Evolutionary conservation across 768 basidiomycete genomes (phyloP), one percentile per base, ranked within the genome.

Genomic region (Mycena latifolia): DNA sequence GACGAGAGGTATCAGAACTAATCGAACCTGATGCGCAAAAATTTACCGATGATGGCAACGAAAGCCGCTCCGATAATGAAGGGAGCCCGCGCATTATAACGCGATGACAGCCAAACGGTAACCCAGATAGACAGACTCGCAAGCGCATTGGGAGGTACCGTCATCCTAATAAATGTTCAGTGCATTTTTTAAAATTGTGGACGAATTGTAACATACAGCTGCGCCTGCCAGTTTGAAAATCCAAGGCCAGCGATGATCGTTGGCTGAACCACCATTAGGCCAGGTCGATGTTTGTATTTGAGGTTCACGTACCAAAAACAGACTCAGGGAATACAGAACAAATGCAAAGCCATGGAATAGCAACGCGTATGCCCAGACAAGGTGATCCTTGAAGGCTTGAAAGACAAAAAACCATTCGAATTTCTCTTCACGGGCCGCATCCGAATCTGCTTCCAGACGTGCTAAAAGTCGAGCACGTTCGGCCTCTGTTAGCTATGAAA

Each of bases 301-400:
- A n/a, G n/a, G n/a, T n/a, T n/a, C n/a, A n/a, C n/a, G n/a, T n/a
- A n/a, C n/a, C 82, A 88, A 65, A 76, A 89, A 89, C 9, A 90
- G 75, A 73, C 85, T 87, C 66, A 88, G 71, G 18, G 87, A 86
- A 71, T 88, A 89, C 24, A 86, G 69, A 12, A 84, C 86, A 67
- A 88, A 88, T 3, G 89, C 84, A 69, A 85, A 88, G 1, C 86
- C 88, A 64, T 89, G 88, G 75, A 89, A 89, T 1, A 89, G 77
- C 22, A 88, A 70, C 0, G 86, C 86, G 72, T 90, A 90, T 5
- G 78, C 84, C 86, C 87, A 88, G 17, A 87, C 85, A 18, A 89
- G 77, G 62, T 84, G 88, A 67, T 91, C 87, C 50, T 76, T 81
- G 65, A 88, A 78, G 9, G 88, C 87, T 66, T 88, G 86, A 17